Conservation (phyloP, 139 green algal genomes). For the Chlorella sp. region DNA sequence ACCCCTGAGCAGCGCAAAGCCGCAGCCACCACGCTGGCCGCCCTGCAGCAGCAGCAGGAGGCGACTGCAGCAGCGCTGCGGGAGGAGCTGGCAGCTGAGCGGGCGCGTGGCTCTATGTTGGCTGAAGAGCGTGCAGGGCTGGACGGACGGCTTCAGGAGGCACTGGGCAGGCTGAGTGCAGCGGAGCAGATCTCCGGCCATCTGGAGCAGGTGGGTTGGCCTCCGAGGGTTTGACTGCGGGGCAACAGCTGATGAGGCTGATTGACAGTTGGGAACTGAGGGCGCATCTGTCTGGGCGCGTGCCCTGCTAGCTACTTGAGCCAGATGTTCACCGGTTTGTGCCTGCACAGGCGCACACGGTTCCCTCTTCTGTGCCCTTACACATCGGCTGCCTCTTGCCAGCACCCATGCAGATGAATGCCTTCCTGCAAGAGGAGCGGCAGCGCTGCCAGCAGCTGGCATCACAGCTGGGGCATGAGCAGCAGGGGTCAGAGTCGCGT, state of each 20-base stretch:
- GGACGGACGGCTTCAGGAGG: conserved; percentile 24
- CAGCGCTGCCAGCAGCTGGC: conserved; percentile 28
- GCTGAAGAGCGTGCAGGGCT: neutral
- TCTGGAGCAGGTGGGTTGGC: conserved; percentile 17
- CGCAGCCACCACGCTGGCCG: neutral
- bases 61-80: neutral
- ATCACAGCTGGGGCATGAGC: neutral
- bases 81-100: conserved; percentile 14
- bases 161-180: neutral
- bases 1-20: conserved; percentile 14
- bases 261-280: too few relatives aligned
- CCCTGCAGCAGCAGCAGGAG: conserved; percentile 22
- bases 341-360: neutral
- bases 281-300: neutral
- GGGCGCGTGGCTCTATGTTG: neutral
- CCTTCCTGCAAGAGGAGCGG: conserved; percentile 26
- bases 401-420: conserved; percentile 23
- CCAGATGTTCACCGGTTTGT: neutral
- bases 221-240: too few relatives aligned
- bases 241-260: too few relatives aligned
- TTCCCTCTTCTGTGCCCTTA: neutral
- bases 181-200: conserved; percentile 32
- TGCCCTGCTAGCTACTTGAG: neutral
- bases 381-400: neutral
- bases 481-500: conserved; percentile 2